phyloP scores from a whole-genome alignment of 257 asterid species.

The Ehretia macrophylla region DNA sequence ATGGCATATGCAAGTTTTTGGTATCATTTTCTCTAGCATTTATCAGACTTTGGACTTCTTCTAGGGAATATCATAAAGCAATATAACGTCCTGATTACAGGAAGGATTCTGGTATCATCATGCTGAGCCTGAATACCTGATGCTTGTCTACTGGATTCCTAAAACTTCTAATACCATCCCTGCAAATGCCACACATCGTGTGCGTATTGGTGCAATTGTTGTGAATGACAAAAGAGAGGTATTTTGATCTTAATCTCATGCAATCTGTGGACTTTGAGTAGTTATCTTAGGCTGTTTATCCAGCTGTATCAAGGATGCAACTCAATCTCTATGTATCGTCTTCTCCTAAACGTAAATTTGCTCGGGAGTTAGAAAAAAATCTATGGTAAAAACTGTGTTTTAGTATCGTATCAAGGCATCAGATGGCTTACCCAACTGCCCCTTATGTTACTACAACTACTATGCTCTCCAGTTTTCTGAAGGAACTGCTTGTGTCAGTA shows the following conservation, averaged over 20 bases:
- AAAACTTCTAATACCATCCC: conserved; percentile 51
- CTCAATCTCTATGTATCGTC: too few species aligned
- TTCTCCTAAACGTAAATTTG: too few species aligned
- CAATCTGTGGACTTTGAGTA: neutral
- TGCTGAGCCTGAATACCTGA: conserved; percentile 71
- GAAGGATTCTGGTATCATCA: conserved; percentile 81
- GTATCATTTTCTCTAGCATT: neutral
- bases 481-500: too few species aligned
- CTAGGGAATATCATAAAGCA: neutral
- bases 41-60: neutral
- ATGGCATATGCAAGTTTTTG: too few species aligned
- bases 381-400: too few species aligned
- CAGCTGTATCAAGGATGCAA: neutral
- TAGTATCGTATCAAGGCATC: too few species aligned
- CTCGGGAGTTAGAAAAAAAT: too few species aligned
- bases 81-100: conserved; percentile 30
- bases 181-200: conserved; percentile 64
- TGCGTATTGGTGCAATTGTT: conserved; percentile 69
- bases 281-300: neutral
- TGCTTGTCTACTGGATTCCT: conserved; percentile 75
- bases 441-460: too few species aligned
- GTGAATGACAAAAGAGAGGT: conserved; percentile 75
- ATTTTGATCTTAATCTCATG: neutral
- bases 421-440: too few species aligned
- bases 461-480: too few species aligned